Evolutionary conservation across 768 basidiomycete species (phyloP), one percentile per base, ranked within the genome.

Genomic region (Suillus luteus): DNA sequence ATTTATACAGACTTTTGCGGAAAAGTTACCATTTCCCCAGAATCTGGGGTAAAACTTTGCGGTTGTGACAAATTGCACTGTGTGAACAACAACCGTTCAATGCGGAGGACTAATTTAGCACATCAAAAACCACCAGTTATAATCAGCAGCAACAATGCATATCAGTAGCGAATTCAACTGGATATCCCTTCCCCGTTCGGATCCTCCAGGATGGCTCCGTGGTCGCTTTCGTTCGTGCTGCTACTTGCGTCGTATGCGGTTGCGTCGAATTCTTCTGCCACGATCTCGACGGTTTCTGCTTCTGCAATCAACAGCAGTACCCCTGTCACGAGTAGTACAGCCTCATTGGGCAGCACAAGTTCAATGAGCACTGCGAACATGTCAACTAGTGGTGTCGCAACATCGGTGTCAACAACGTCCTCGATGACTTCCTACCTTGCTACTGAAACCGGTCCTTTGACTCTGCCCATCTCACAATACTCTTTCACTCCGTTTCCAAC

Each of bases 401-500:
- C 66, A 17, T 59, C 66, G 24, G 35, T 17, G 14, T 19, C 64
- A 5, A 55, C 69, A 0, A 59, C 61, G 2, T 65, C 73, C 3
- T 62, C 59, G 1, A 17, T 54, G 19, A 46, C 63, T 8, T 64
- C 66, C 33, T 35, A 19, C 6, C 27, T 62, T 15, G 44, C 69
- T 0, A 69, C 72, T 10, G 67, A 69, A 41, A 65, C 66, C 2
- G 71, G 65, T 14, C 74, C 70, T 54, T 61, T 72, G 15, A 77
- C 74, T 31, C 57, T 81, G 38, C 81, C 83, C 15, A 77, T 82
- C 55, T 73, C 79, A 22, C 67, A 72, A 0, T 79, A 79, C 60
- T 66, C 81, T 1, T 89, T 90, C 79, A 75, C 81, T 14, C 82
- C 87, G 4, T 89, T 83, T 78, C 87, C 89, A 1, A 79, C 83